Conservation (phyloP, 768 basidiomycete species). For the Boletellus emodensis region DNA sequence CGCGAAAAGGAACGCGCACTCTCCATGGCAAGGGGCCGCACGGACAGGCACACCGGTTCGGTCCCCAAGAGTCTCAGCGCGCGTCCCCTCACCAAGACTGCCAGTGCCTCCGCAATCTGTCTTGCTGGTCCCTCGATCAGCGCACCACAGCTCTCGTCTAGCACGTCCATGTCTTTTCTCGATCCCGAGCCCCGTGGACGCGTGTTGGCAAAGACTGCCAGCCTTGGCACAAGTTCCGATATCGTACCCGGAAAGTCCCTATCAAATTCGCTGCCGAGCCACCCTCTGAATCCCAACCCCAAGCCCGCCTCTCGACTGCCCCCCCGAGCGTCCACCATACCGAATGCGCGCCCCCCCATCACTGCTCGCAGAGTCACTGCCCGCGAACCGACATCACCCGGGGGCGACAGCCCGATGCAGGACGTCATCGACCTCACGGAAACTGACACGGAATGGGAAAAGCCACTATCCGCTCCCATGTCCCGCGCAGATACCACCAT, state of each 20-base stretch:
- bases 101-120: constrained; percentile 13
- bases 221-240: neutral
- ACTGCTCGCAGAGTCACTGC: neutral
- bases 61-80: neutral
- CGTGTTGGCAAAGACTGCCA: constrained; percentile 4
- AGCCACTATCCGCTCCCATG: neutral
- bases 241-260: constrained; percentile 12
- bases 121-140: neutral
- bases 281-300: constrained; percentile 9
- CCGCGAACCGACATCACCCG: neutral
- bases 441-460: constrained; percentile 19
- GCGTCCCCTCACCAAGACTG: constrained; percentile 14
- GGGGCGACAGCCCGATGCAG: constrained; percentile 13
- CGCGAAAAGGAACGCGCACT: constrained; percentile 10
- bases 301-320: constrained; percentile 1
- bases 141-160: neutral
- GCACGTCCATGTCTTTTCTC: neutral
- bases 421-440: constrained; percentile 19
- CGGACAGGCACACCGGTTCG: no score
- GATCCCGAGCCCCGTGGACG: constrained; percentile 2
- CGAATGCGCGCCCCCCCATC: neutral
- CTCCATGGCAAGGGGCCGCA: neutral
- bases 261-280: constrained; percentile 9
- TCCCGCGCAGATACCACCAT: constrained; percentile 4
- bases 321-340: neutral